Base-by-base conservation (phyloP, 2,329 filamentous ascomycete genomes). In the Sporothrix euskadiensis region DNA sequence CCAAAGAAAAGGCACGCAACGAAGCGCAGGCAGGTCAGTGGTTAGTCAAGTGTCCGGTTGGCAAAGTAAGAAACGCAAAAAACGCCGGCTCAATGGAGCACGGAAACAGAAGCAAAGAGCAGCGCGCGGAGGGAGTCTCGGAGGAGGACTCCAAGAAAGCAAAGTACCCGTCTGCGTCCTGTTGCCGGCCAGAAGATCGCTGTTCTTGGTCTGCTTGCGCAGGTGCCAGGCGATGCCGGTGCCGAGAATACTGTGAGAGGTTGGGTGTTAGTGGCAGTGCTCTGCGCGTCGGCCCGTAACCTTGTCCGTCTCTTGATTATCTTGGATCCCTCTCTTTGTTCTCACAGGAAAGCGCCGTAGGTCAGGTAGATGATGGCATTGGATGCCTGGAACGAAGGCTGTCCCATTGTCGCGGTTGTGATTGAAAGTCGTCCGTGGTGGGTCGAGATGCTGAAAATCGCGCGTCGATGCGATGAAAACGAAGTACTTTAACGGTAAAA, bases 361-460 rank as follows among this genome's bases (percentile, higher is more conserved):
- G 91, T 93, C 71, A 93, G 83, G 80, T 94, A 95, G 80, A 96
- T 91, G 80, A 95, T 85, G 85, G 92, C 92, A 84, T 95, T 94
- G 44, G 92, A 94, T 80, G 92, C 92, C 86, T 88, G 84, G 73
- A 85, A 89, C 1, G 93, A 94, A 74, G 92, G 92, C 77, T 90
- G 87, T 26, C 91, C 91, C 93, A 95, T 96, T 16, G 16, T 74
- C 14, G 71, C 65, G 73, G 30, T 22, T 71, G 70, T 2, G n/a
- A 16, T 44, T 30, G 49, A 47, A 16, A 30, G 14, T 19, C 4
- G 8, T 12, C 47, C 47, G 66, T 32, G 52, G 30, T 19, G 41
- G 68, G 47, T 71, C n/a, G 49, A 32, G 39, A 10, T 69, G 68
- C 22, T 44, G 30, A 7, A 54, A 12, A 47, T 30, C 32, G 35